phyloP scores from a whole-genome alignment of 208 protist genomes.

The Trypanosoma avium region DNA sequence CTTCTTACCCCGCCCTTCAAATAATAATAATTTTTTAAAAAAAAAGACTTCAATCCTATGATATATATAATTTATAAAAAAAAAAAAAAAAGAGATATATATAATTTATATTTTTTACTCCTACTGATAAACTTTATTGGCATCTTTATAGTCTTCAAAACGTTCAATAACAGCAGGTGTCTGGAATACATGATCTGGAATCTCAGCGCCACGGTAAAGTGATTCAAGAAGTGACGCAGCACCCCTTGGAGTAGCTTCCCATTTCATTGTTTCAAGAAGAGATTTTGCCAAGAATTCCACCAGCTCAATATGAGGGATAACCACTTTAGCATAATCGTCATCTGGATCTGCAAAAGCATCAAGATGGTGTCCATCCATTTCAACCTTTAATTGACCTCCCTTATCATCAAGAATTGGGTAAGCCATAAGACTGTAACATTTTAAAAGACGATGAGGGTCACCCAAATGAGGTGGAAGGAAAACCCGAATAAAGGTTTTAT shows the following conservation, averaged over 20 bases:
- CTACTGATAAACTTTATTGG: constrained; percentile 75
- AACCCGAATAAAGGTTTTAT: constrained; percentile 86
- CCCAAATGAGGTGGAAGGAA: constrained; percentile 86
- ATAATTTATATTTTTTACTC: not conserved
- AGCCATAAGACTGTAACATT: constrained; percentile 88
- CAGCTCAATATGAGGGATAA: constrained; percentile 87
- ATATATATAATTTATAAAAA: not conserved
- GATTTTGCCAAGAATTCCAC: constrained; percentile 86
- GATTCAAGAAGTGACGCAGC: constrained; percentile 88
- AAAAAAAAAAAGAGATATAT: constrained; percentile 12
- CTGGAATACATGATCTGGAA: constrained; percentile 90
- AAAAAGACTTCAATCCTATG: constrained; percentile 8
- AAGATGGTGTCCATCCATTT: constrained; percentile 83
- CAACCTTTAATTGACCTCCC: constrained; percentile 83
- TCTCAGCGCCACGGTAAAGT: constrained; percentile 86
- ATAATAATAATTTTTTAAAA: too few relatives aligned
- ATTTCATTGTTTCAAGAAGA: constrained; percentile 88
- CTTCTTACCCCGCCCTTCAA: too few relatives aligned
- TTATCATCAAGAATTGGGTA: constrained; percentile 91
- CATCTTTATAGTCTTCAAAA: constrained; percentile 73
- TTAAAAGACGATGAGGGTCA: constrained; percentile 86
- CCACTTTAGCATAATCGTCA: constrained; percentile 90
- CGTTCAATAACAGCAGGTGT: constrained; percentile 86
- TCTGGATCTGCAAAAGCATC: constrained; percentile 88
- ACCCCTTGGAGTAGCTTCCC: constrained; percentile 84